A percentile compares a stretch with the other conserved stretches of the same genome.
These are phyloP conservation scores for Pseudoneurospora amorphoporcata DNA, from an alignment of 495 filamentous ascomycete genomes.

Conservation along the genomic window DNA sequence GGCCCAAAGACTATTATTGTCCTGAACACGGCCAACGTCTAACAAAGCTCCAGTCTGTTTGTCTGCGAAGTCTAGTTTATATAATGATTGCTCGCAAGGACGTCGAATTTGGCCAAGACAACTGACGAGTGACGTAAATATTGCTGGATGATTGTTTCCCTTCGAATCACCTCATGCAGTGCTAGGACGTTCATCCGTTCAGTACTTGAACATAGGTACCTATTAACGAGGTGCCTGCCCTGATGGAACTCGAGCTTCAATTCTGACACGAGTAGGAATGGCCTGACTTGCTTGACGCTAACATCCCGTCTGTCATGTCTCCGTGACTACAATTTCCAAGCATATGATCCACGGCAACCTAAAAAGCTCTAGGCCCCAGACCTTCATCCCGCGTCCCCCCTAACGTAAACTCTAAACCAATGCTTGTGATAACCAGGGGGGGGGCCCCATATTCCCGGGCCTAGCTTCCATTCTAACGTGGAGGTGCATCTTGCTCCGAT, in stretches of 20 bases:
- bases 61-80: neutral
- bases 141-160: neutral
- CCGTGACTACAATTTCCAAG: neutral
- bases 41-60: neutral
- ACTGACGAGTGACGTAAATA: neutral
- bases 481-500: neutral
- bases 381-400: neutral
- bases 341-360: neutral
- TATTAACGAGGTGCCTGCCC: neutral
- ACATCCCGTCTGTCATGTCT: neutral
- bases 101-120: neutral
- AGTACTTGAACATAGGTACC: neutral
- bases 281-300: neutral
- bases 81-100: neutral
- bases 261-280: neutral
- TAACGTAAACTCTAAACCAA: neutral
- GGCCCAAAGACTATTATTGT: neutral
- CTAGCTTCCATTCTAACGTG: neutral
- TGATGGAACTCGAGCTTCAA: neutral
- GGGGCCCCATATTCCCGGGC: neutral
- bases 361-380: neutral
- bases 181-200: neutral
- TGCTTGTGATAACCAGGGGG: neutral
- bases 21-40: neutral
- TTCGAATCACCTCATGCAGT: neutral